A percentile compares a stretch with the other conserved stretches of the same genome.
Conservation (phyloP, 2,329 filamentous ascomycete species). For the Fusarium anguioides region DNA sequence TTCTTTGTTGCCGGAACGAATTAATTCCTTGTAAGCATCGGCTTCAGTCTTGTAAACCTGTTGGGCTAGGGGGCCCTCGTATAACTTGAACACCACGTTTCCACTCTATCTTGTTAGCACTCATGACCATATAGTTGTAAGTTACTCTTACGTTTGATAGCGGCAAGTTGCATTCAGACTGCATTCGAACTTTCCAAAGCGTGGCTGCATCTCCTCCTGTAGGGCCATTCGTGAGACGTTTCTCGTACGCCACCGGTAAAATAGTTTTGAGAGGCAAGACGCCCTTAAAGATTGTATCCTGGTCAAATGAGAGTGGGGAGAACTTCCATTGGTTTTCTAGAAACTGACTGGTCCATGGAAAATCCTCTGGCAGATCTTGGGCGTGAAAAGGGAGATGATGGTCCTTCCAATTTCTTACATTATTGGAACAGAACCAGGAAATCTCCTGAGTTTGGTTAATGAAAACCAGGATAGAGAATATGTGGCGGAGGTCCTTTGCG, state of each 20-base stretch:
- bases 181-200: background rate
- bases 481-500: background rate
- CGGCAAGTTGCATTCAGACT: background rate
- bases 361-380: no score
- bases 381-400: background rate
- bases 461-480: background rate
- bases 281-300: background rate
- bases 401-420: background rate
- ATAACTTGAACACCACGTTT: slow-evolving; percentile 24
- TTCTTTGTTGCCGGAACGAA: rapidly evolving
- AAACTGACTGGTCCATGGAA: background rate
- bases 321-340: slow-evolving; percentile 21
- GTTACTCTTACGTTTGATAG: background rate
- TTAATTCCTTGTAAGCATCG: background rate
- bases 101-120: background rate
- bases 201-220: background rate
- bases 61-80: background rate
- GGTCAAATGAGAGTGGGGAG: background rate
- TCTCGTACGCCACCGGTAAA: background rate
- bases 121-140: no score
- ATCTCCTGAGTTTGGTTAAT: background rate
- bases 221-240: background rate
- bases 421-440: rapidly evolving
- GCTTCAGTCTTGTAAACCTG: slow-evolving; percentile 2
- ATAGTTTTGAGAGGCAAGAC: background rate